Conservation (phyloP, 441 rosid genomes). For the Gossypium armourianum region DNA sequence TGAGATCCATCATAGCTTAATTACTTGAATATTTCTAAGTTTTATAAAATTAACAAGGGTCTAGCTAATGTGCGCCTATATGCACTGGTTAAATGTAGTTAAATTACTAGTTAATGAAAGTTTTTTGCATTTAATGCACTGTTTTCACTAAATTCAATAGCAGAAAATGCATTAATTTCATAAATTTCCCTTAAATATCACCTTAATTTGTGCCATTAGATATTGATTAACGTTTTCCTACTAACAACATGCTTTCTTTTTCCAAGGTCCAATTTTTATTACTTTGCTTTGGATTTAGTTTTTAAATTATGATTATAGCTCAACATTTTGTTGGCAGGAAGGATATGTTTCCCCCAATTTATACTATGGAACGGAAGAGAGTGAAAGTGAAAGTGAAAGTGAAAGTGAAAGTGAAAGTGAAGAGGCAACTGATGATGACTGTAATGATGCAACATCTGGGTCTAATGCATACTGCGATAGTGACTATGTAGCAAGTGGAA, state of each 20-base stretch:
- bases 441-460: slow-evolving; percentile 32
- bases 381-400: slow-evolving; percentile 79
- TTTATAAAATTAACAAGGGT: not conserved
- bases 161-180: not conserved
- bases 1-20: not conserved
- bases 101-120: not conserved
- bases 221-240: not conserved
- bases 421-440: slow-evolving; percentile 52
- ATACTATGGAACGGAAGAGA: slow-evolving; percentile 71
- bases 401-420: slow-evolving; percentile 73
- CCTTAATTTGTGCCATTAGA: not conserved
- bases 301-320: slow-evolving; percentile 20
- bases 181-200: not conserved
- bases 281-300: slow-evolving; percentile 8
- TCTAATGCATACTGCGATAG: slow-evolving; percentile 46
- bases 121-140: not conserved
- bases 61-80: not conserved
- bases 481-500: slow-evolving; percentile 45
- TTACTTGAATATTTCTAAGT: not conserved
- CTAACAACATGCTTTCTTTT: not conserved
- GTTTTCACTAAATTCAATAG: not conserved
- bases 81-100: not conserved
- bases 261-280: not conserved
- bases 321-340: slow-evolving; percentile 47
- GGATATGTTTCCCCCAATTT: slow-evolving; percentile 59